phyloP scores from a whole-genome alignment of 2,329 filamentous ascomycete species.

The Fusarium compactum region DNA sequence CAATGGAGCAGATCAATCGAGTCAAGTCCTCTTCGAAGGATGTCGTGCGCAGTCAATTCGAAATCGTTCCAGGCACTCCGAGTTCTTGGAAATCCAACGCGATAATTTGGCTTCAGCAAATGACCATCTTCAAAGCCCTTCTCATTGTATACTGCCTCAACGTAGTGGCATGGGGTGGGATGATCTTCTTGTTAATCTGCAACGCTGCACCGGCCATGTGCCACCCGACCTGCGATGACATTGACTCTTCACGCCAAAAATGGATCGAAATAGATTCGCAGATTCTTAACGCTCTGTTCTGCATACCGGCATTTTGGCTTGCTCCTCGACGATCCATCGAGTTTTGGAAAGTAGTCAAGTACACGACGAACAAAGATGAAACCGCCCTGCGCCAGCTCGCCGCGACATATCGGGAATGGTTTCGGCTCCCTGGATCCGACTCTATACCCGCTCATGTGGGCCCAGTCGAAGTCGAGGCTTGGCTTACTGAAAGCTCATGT shows the following conservation, averaged over 20 bases:
- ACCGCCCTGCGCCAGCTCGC: not conserved
- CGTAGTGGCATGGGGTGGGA: not conserved
- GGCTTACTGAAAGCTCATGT: not conserved
- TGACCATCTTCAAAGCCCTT: not conserved
- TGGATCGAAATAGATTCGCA: constrained; percentile 90
- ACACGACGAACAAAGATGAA: not conserved
- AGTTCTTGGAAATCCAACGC: not conserved
- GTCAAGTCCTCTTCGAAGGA: not conserved
- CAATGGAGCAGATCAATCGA: not conserved
- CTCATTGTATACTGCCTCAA: not conserved
- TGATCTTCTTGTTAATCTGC: constrained; percentile 5
- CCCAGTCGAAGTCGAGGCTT: not conserved
- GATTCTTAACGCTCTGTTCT: constrained; percentile 83
- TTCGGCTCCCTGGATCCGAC: not conserved
- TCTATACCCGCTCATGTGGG: not conserved
- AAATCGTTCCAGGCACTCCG: not conserved
- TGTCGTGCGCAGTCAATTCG: not conserved
- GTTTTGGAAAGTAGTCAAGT: not conserved
- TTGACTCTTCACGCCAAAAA: constrained; percentile 77
- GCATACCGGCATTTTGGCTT: constrained; percentile 84
- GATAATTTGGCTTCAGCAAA: not conserved
- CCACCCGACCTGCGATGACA: constrained; percentile 61
- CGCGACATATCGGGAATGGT: not conserved
- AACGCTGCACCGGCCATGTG: constrained; percentile 6
- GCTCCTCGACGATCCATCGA: constrained; percentile 61